Conservation (phyloP, 768 basidiomycete species). For the Termitomyces sp. region DNA sequence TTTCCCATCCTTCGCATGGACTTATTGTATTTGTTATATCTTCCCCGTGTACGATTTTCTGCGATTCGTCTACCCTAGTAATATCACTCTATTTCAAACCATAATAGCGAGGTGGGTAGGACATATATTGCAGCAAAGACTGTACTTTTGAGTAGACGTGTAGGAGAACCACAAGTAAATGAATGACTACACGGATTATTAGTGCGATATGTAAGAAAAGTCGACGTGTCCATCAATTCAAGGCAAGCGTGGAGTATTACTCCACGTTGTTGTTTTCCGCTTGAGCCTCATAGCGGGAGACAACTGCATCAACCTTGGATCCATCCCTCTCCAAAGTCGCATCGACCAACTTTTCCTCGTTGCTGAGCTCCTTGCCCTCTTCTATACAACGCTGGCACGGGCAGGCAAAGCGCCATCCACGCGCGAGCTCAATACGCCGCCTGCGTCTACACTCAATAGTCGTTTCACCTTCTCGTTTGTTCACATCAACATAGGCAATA, state of each 20-base stretch:
- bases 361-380: conserved; percentile 40
- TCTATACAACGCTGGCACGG: conserved; percentile 56
- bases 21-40: conserved; percentile 5
- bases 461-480: conserved; percentile 48
- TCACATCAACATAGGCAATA: conserved; percentile 71
- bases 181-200: neutral
- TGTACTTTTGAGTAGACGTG: conserved; percentile 1
- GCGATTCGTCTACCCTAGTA: conserved; percentile 6
- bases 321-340: conserved; percentile 40
- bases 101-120: neutral
- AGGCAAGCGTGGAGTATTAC: neutral
- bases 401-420: conserved; percentile 83
- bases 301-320: conserved; percentile 37
- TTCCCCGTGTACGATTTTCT: conserved; percentile 7
- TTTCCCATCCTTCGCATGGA: conserved; percentile 5
- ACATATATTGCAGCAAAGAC: neutral
- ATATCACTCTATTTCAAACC: conserved; percentile 6
- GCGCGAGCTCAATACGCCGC: conserved; percentile 66
- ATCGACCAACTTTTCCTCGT: conserved; percentile 23
- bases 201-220: neutral
- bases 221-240: neutral
- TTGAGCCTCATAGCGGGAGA: conserved; percentile 20
- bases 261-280: conserved; percentile 13
- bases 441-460: conserved; percentile 51
- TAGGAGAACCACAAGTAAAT: neutral